Evolutionary conservation across 2,329 filamentous ascomycete species (phyloP), one percentile per base, ranked within the genome.

Genomic region (Juglanconis juglandina): DNA sequence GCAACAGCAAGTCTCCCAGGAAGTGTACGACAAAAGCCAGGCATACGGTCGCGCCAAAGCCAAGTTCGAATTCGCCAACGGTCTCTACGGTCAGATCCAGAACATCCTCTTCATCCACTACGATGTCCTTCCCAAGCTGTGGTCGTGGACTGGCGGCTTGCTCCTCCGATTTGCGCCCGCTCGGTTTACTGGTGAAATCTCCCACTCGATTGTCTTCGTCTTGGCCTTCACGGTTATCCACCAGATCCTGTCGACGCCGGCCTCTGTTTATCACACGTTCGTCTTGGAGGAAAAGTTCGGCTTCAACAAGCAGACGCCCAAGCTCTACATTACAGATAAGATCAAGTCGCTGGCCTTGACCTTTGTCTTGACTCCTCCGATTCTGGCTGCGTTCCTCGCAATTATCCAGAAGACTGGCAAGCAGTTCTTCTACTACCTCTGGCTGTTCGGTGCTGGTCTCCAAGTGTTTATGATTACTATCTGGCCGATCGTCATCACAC

Each of bases 391-490:
- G 47, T 96, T 99, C 81, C 84, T 98, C 70, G 86, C 90, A 74
- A 99, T 99, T 72, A 89, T 99, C 69, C 89, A 96, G 77, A 91
- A 90, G 78, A 97, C 96, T 11, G 95, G 95, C 66, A 91, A 89
- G 72, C 86, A 88, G 72, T 99, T 99, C 83, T 97, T 98, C 82
- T 96, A 96, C 79, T 99, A 97, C 74, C 86, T 99, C 60, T 99
- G 94, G 93, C 77, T 95, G 62, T 98, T 99, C 71, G 89, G 90
- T 67, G 87, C 96, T 63, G 88, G 85, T 60, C 86, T 99, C 46
- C 95, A 98, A 77, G 83, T 98, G 64, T 94, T 95, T 74, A 93
- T 91, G 77, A 96, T 97, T 70, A 96, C 95, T 50, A 90, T 97
- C 72, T 99, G 97, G 77, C 95, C 95, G 1, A 91, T 96, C 69